Percentiles rank a stretch among this genome's conserved stretches.
These are phyloP conservation scores for Phlebiopsis flavidoalba DNA, from an alignment of 768 basidiomycete species.

Conservation along the genomic window DNA sequence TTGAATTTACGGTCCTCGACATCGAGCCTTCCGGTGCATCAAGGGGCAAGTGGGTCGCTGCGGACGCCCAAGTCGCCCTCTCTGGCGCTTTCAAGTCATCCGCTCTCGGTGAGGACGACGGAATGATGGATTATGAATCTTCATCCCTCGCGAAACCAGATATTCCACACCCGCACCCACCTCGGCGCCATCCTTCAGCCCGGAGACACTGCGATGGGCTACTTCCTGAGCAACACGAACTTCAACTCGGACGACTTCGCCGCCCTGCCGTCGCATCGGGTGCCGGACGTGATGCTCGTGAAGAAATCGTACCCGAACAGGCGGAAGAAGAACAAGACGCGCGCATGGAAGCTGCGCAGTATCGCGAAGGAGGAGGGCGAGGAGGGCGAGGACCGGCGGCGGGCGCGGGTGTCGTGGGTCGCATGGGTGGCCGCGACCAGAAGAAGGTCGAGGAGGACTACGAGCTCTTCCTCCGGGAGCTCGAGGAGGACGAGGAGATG, in stretches of 20 bases:
- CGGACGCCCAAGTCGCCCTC: constrained; percentile 87
- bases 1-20: constrained; percentile 94
- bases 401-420: constrained; percentile 84
- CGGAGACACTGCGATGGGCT: constrained; percentile 90
- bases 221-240: constrained; percentile 83
- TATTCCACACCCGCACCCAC: constrained; percentile 95
- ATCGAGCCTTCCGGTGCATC: constrained; percentile 76
- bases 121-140: constrained; percentile 61
- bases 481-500: constrained; percentile 94
- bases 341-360: constrained; percentile 85
- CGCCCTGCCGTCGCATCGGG: constrained; percentile 51
- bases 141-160: constrained; percentile 61
- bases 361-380: constrained; percentile 92
- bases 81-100: constrained; percentile 71
- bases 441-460: constrained; percentile 96
- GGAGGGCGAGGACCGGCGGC: constrained; percentile 68
- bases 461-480: constrained; percentile 88
- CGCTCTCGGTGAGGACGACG: constrained; percentile 39
- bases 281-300: constrained; percentile 91
- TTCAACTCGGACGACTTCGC: constrained; percentile 91
- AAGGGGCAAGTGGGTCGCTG: constrained; percentile 77
- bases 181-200: constrained; percentile 92
- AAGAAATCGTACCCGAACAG: constrained; percentile 95
- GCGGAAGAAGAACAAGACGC: constrained; percentile 81
- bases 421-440: constrained; percentile 85